Conservation (phyloP, 2,329 filamentous ascomycete genomes). For the Epichloe brachyelytri region DNA sequence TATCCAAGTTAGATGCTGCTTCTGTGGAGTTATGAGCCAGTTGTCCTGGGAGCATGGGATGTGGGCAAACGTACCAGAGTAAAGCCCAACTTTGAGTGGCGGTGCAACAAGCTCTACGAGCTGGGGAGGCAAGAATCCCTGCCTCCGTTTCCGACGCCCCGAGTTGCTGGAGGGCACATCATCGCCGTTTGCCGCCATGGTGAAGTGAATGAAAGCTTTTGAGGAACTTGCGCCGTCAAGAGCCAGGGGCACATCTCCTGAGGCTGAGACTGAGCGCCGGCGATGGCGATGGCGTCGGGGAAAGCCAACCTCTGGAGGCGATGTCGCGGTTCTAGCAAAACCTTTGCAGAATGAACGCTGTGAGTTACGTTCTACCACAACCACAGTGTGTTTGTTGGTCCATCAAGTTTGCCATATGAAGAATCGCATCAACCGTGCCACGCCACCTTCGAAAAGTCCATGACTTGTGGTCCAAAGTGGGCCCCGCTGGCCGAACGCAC, state of each 20-base stretch:
- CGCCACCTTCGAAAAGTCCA: neutral
- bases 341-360: neutral
- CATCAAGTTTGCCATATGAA: neutral
- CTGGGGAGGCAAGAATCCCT: constrained; percentile 29
- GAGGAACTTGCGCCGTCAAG: neutral
- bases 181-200: constrained; percentile 8
- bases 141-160: constrained; percentile 13
- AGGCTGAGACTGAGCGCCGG: neutral
- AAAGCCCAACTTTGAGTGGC: constrained; percentile 46
- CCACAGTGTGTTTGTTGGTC: neutral
- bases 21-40: neutral
- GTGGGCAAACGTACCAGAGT: constrained; percentile 33
- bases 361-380: neutral
- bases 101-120: constrained; percentile 32
- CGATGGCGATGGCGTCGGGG: neutral
- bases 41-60: too few species aligned
- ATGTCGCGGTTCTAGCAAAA: neutral
- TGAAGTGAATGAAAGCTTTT: neutral
- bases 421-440: neutral
- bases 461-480: constrained; percentile 2
- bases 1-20: constrained; percentile 1
- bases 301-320: too few species aligned
- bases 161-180: constrained; percentile 10
- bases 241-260: neutral
- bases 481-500: neutral